Percentiles rank a stretch among this genome's conserved stretches.
Conservation (phyloP, 179 eudicot species). For the Actinidia chinensis region DNA sequence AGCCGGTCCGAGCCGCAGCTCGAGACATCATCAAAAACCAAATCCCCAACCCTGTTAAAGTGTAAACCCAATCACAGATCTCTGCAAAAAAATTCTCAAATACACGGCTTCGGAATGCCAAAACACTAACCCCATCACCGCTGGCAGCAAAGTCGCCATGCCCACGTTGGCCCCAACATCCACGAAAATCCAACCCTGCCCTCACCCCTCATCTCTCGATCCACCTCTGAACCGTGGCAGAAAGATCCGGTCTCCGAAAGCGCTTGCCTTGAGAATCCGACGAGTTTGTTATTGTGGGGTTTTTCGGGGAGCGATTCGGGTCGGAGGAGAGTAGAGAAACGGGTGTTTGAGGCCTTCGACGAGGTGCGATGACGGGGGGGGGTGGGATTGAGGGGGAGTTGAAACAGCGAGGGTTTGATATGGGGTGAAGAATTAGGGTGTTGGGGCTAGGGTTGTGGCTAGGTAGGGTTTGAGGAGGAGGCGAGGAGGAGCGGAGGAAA, state of each 20-base stretch:
- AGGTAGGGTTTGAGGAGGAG: slow-evolving; percentile 32
- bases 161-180: slow-evolving; percentile 99
- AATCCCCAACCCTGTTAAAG: slow-evolving; percentile 69
- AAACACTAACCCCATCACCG: slow-evolving; percentile 84
- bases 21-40: slow-evolving; percentile 78
- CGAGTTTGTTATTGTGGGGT: slow-evolving; percentile 87
- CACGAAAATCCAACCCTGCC: slow-evolving; percentile 58
- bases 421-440: slow-evolving; percentile 17
- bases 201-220: slow-evolving; percentile 47
- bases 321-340: slow-evolving; percentile 68
- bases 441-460: slow-evolving; percentile 29
- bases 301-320: slow-evolving; percentile 75
- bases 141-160: slow-evolving; percentile 92
- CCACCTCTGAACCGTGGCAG: slow-evolving; percentile 59
- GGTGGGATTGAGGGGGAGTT: slow-evolving; percentile 81
- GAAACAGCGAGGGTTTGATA: slow-evolving; percentile 47
- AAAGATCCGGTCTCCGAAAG: slow-evolving; percentile 73
- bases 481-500: slow-evolving; percentile 45
- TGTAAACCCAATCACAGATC: slow-evolving; percentile 89
- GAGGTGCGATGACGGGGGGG: slow-evolving; percentile 68
- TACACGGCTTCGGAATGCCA: slow-evolving; percentile 87
- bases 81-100: slow-evolving; percentile 97
- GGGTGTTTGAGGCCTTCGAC: slow-evolving; percentile 79
- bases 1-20: slow-evolving; percentile 84
- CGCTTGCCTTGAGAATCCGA: slow-evolving; percentile 64